A percentile compares a stretch with the other conserved stretches of the same genome.
Evolutionary conservation across 352 stramenopile species (phyloP).

Genomic region (Pythium sp.): DNA sequence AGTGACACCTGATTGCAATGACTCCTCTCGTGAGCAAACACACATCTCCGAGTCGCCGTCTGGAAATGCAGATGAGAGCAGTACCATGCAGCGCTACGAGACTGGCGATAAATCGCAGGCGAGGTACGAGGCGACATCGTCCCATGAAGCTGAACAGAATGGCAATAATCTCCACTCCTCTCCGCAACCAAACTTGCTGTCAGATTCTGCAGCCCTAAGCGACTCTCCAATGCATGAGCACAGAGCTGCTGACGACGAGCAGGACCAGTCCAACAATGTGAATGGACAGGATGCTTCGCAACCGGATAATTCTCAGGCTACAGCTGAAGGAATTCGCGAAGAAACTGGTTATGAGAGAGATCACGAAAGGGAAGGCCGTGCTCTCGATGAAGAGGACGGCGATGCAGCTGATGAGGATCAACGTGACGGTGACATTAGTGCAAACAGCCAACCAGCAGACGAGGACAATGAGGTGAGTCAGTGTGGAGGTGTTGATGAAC

Average conservation of each 20-base stretch:
- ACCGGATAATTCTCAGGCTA: not conserved
- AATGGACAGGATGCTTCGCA: not conserved
- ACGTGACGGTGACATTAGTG: not conserved
- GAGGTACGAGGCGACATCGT: not conserved
- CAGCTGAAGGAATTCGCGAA: not conserved
- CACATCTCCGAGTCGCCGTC: not conserved
- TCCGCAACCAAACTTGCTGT: not conserved
- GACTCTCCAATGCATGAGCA: not conserved
- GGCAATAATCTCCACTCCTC: not conserved
- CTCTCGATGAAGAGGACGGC: not conserved
- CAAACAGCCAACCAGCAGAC: not conserved
- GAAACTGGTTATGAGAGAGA: not conserved
- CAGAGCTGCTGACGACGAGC: not conserved
- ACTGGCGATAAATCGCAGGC: not conserved
- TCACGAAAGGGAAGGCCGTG: not conserved
- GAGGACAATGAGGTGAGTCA: conserved; percentile 4
- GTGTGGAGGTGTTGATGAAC: conserved; percentile 12
- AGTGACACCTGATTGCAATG: not conserved
- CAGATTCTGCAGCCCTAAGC: not conserved
- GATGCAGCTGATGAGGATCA: not conserved
- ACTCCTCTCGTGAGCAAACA: not conserved
- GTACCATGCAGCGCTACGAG: not conserved
- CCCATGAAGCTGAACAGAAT: not conserved
- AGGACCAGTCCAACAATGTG: not conserved
- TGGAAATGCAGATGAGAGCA: no score